Conservation (phyloP, 2,329 filamentous ascomycete genomes). For the Monilinia fructicola region DNA sequence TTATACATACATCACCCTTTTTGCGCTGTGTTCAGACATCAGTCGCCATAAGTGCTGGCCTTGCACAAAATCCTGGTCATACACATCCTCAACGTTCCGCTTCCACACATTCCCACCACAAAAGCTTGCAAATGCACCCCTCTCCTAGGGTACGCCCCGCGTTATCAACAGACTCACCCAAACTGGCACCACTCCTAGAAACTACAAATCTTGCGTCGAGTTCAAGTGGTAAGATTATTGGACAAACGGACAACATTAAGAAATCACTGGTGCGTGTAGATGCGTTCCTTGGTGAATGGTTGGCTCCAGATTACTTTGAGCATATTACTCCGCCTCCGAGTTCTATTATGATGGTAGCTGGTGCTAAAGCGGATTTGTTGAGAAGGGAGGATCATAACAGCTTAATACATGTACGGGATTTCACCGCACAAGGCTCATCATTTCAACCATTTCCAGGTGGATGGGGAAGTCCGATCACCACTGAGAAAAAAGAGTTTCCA, state of each 20-base stretch:
- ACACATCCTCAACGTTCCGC: constrained; percentile 37
- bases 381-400: constrained; percentile 67
- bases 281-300: constrained; percentile 92
- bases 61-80: constrained; percentile 60
- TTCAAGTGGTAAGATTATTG: constrained; percentile 24
- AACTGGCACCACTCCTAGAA: constrained; percentile 36
- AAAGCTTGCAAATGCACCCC: constrained; percentile 33
- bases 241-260: constrained; percentile 43
- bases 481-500: constrained; percentile 34
- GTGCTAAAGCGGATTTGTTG: constrained; percentile 83
- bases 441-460: constrained; percentile 43
- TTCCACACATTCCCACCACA: constrained; percentile 23
- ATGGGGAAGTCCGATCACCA: constrained; percentile 39
- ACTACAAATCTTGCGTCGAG: constrained; percentile 27
- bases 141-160: constrained; percentile 38
- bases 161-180: constrained; percentile 34
- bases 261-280: constrained; percentile 76
- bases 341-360: constrained; percentile 82
- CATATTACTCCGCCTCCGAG: constrained; percentile 85
- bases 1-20: constrained; percentile 93
- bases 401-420: constrained; percentile 34
- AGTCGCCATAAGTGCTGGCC: constrained; percentile 80
- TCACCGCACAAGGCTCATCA: constrained; percentile 35
- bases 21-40: constrained; percentile 90
- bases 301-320: constrained; percentile 90